Evolutionary conservation across 2,329 filamentous ascomycete species (phyloP).

Genomic region (Rhinocladiella similis): DNA sequence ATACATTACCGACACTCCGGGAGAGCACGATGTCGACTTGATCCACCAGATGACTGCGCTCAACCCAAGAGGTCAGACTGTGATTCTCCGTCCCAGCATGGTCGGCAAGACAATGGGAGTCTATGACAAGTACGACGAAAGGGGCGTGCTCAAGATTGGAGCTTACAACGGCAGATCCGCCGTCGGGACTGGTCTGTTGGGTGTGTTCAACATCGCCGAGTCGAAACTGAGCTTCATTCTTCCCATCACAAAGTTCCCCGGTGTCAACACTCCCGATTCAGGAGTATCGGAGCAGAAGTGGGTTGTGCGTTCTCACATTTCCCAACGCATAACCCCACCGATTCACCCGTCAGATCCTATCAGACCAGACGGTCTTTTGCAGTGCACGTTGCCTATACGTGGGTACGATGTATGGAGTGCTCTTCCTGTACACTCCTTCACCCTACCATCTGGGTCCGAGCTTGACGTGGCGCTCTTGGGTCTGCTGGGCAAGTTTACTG

Average conservation of each 20-base stretch:
- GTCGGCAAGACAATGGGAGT: constrained; percentile 71
- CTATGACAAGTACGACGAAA: constrained; percentile 75
- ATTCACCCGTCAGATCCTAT: constrained; percentile 43
- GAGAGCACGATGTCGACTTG: constrained; percentile 72
- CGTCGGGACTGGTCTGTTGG: constrained; percentile 75
- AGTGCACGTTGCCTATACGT: constrained; percentile 61
- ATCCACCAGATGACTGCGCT: constrained; percentile 79
- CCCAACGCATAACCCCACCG: constrained; percentile 60
- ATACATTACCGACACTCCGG: constrained; percentile 89
- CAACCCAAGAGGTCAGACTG: constrained; percentile 69
- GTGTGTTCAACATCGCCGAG: constrained; percentile 77
- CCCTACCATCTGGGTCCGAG: constrained; percentile 43
- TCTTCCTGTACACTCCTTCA: constrained; percentile 67
- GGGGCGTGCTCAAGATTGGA: constrained; percentile 71
- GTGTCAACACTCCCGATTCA: constrained; percentile 37
- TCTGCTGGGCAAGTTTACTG: constrained; percentile 85
- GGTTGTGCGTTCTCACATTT: constrained; percentile 70
- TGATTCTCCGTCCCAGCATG: constrained; percentile 76
- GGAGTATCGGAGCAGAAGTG: constrained; percentile 55
- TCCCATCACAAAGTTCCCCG: constrained; percentile 70
- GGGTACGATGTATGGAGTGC: constrained; percentile 83
- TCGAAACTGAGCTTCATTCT: constrained; percentile 67
- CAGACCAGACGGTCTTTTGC: constrained; percentile 51
- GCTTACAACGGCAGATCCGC: constrained; percentile 70
- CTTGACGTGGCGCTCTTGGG: constrained; percentile 67